phyloP scores from a whole-genome alignment of 108 stramenopile genomes.

The Cyclotella sp. region DNA sequence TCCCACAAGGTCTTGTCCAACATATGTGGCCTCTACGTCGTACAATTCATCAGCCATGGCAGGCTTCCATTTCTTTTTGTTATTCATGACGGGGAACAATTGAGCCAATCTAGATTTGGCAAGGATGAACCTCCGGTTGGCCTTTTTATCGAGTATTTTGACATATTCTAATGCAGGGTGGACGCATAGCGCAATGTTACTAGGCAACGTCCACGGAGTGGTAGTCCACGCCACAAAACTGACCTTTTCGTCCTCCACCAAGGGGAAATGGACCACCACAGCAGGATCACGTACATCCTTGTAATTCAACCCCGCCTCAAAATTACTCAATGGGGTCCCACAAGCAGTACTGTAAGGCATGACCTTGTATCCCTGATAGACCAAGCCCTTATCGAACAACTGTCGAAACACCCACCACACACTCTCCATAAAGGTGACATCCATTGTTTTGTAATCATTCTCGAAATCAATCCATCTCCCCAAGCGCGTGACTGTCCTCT shows the following conservation, averaged over 20 bases:
- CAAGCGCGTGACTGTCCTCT: conserved; percentile 91
- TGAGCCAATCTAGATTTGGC: conserved; percentile 90
- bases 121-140: conserved; percentile 84
- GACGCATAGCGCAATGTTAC: conserved; percentile 96
- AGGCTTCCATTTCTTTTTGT: conserved; percentile 96
- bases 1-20: conserved; percentile 92
- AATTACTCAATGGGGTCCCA: conserved; percentile 97
- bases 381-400: conserved; percentile 94
- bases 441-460: conserved; percentile 99
- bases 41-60: conserved; percentile 86
- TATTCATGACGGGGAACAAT: conserved; percentile 93
- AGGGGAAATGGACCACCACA: conserved; percentile 96
- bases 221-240: conserved; percentile 97
- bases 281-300: conserved; percentile 98
- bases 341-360: conserved; percentile 99
- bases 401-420: conserved; percentile 99
- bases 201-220: conserved; percentile 99
- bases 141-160: conserved; percentile 89
- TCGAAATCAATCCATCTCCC: conserved; percentile 99
- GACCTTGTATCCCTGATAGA: conserved; percentile 99
- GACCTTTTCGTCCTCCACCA: conserved; percentile 79
- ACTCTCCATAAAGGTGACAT: conserved; percentile 97
- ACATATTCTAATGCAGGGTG: conserved; percentile 94
- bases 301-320: conserved; percentile 99
- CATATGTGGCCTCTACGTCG: conserved; percentile 70